Percentiles rank a stretch among this genome's conserved stretches.
These are phyloP conservation scores for Haplosporangium gracile DNA, from an alignment of 192 early-diverging fungal genomes.

Conservation along the genomic window DNA sequence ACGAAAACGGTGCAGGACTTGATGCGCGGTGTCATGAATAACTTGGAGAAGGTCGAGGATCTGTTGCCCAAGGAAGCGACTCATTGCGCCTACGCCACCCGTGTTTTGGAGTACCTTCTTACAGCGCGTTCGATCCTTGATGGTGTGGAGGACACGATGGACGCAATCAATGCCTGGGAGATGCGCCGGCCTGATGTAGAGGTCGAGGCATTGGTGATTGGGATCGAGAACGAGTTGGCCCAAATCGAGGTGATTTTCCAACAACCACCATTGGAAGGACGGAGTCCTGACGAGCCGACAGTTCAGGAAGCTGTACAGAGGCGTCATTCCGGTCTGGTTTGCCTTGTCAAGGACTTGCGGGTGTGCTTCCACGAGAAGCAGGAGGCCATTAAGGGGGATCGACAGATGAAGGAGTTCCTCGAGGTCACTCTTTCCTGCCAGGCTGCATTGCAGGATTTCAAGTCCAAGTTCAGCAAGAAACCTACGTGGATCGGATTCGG, in stretches of 20 bases:
- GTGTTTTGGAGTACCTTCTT: conserved; percentile 33
- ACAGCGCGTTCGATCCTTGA: conserved; percentile 10
- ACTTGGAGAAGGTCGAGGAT: conserved; percentile 49
- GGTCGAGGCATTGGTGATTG: conserved; percentile 14
- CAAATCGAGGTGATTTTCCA: background rate
- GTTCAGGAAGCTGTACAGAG: conserved; percentile 19
- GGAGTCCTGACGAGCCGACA: background rate
- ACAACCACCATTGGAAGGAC: background rate
- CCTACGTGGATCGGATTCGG: conserved; percentile 44
- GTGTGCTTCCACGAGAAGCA: conserved; percentile 38
- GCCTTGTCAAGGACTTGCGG: conserved; percentile 29
- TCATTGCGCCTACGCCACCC: conserved; percentile 35
- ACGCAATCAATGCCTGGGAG: conserved; percentile 36
- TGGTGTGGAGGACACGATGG: conserved; percentile 18
- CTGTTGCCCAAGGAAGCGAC: conserved; percentile 42
- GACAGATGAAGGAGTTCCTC: conserved; percentile 46
- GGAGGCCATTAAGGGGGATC: conserved; percentile 42
- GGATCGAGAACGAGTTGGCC: conserved; percentile 10
- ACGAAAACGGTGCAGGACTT: conserved; percentile 35
- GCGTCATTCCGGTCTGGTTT: conserved; percentile 26
- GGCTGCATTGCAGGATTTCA: conserved; percentile 19
- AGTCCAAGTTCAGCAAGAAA: conserved; percentile 10
- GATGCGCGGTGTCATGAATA: conserved; percentile 45
- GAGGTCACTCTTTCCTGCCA: conserved; percentile 36
- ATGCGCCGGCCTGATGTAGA: conserved; percentile 43